Evolutionary conservation across 164 flowering plant species (phyloP), one percentile per base, ranked within the genome.

Genomic region (Cinnamomum micranthum): DNA sequence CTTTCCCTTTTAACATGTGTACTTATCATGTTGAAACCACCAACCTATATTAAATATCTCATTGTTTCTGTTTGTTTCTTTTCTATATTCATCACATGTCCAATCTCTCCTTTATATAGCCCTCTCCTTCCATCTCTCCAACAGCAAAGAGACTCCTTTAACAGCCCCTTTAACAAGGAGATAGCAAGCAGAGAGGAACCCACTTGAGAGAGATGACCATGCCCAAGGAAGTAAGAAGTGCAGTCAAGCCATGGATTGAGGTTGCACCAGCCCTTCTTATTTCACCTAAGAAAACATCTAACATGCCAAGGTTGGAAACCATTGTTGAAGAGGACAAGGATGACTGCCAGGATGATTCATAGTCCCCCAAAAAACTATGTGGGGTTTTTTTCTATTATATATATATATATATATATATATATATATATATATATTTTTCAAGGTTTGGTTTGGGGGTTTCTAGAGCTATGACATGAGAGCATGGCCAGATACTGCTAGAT

Each of bases 221-320:
- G 60, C 6, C 60, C 5, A 20, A 55, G 60, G 60, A 55, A 17
- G 60, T 7, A 55, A 55, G 60, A 17, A 15, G 17, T 55, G 47
- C 47, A 41, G 60, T 55, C 33, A 23, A 64, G 28, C 6, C 28
- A 64, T 64, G 67, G 67, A 64, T n/a, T 13, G 67, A 64, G 28
- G 67, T 64, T 12, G 67, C 67, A 64, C 67, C 67, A 25, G 28
- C 67, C 67, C 27, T 64, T 64, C 12, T 64, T 4, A 25, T 64
- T 14, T 24, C 2, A 64, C 27, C 28, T 13, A 15, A 64, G 11
- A 64, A 64, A 25, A 1, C 33, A 64, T 64, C 67, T 23, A 64
- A 64, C 28, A 13, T 64, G 11, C 67, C 67, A 2, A 64, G 67
- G 15, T 64, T 64, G 33, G 67, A 64, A 14, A 64, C 67, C 14